Evolutionary conservation across 179 eudicot genomes (phyloP).

Genomic region (Nepenthes alata): DNA sequence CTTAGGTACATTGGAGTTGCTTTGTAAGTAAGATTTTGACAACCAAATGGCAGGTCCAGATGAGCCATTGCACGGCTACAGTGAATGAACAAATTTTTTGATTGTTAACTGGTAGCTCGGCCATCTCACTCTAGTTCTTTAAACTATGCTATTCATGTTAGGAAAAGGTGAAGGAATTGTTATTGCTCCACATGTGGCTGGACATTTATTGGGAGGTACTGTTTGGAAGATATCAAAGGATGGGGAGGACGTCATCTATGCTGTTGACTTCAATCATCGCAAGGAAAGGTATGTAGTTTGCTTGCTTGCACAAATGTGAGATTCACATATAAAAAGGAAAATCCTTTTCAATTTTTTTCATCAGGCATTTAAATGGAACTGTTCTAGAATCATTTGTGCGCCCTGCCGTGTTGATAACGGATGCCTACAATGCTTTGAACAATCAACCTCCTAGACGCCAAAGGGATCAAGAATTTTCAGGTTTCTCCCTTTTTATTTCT

Average conservation of each 20-base stretch:
- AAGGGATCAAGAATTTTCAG: constrained; percentile 85
- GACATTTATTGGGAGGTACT: constrained; percentile 94
- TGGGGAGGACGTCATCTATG: constrained; percentile 94
- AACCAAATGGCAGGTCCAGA: too few relatives aligned
- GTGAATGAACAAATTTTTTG: too few relatives aligned
- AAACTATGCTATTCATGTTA: constrained; percentile 15
- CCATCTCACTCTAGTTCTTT: not conserved
- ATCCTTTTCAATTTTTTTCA: constrained; percentile 16
- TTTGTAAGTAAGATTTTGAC: too few relatives aligned
- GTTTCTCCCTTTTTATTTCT: constrained; percentile 18
- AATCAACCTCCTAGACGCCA: constrained; percentile 92
- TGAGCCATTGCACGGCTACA: too few relatives aligned
- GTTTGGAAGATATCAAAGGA: constrained; percentile 93
- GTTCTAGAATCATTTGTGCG: constrained; percentile 88
- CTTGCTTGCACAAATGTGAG: constrained; percentile 4
- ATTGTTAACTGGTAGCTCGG: too few relatives aligned
- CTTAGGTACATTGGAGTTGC: too few relatives aligned
- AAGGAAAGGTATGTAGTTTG: constrained; percentile 60
- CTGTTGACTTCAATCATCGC: constrained; percentile 95
- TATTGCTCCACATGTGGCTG: constrained; percentile 92
- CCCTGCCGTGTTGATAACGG: constrained; percentile 94
- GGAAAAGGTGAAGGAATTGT: constrained; percentile 98
- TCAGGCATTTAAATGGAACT: constrained; percentile 95
- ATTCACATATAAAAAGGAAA: not conserved
- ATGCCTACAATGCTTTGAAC: constrained; percentile 88